phyloP scores from a whole-genome alignment of 805 yeast genomes.

The Scheffersomyces lignosus region DNA sequence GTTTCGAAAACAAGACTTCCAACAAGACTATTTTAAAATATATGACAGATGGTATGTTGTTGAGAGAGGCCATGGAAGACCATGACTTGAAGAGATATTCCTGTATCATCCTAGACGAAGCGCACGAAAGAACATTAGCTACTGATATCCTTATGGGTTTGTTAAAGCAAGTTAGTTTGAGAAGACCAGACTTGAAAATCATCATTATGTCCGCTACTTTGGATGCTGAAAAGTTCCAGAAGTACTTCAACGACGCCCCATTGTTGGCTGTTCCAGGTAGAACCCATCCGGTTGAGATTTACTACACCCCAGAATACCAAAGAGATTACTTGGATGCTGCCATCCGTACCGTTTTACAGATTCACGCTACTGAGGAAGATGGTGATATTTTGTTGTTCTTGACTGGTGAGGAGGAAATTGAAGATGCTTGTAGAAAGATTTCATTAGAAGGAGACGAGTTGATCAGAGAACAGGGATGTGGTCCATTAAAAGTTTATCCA shows the following conservation, averaged over 20 bases:
- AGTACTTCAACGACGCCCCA: constrained; percentile 88
- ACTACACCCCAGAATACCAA: constrained; percentile 95
- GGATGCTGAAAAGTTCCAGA: constrained; percentile 94
- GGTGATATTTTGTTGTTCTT: constrained; percentile 87
- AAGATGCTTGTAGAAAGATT: constrained; percentile 90
- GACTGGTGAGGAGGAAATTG: constrained; percentile 98
- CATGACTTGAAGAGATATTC: constrained; percentile 78
- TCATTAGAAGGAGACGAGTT: constrained; percentile 86
- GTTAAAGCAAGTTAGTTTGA: constrained; percentile 72
- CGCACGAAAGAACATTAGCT: constrained; percentile 95
- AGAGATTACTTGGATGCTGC: constrained; percentile 94
- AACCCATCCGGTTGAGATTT: constrained; percentile 95
- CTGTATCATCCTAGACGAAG: constrained; percentile 93
- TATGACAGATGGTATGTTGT: constrained; percentile 98
- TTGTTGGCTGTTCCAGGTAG: constrained; percentile 96
- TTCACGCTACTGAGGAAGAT: constrained; percentile 93
- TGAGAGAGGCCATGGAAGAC: constrained; percentile 97
- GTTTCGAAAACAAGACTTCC: constrained; percentile 89
- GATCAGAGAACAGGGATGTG: constrained; percentile 84
- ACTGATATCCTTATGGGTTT: constrained; percentile 97
- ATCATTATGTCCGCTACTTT: constrained; percentile 97
- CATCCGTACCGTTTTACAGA: constrained; percentile 90
- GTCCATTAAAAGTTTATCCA: constrained; percentile 88
- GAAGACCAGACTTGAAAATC: constrained; percentile 87
- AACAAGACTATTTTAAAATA: constrained; percentile 82